Base-by-base conservation (phyloP, 2,329 filamentous ascomycete species). In the Cladorrhinum sp. region DNA sequence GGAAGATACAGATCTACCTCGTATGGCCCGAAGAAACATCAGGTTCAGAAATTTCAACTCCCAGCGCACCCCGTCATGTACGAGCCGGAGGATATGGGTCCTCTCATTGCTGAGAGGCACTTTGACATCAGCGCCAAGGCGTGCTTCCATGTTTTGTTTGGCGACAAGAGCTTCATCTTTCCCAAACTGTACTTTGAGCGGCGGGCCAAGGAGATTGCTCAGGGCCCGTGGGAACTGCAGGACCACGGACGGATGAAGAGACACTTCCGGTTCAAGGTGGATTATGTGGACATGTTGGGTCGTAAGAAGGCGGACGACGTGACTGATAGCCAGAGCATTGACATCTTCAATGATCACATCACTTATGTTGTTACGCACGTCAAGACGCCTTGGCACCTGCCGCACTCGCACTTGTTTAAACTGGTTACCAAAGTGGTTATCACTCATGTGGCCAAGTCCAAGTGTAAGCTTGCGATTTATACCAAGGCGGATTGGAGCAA, bases 71-170 rank as follows among this genome's bases (percentile, higher is more conserved):
- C 94, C 2, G 89, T 97, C 2, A 79, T 90, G 10, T 97, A 94
- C 72, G 88, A 92, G 61, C 95, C 95, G 1, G 85, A 89, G 63
- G 91, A 88, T 57, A 93, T 96, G 84, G 85, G 88, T 57, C 82
- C 85, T 65, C 83, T 89, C 66, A 88, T 88, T 7, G 85, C 90
- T 1, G 91, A 96, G 73, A 86, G 90, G 63, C 84, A 92, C 66
- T 96, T 96, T 73, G 90, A 96, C 66, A 88, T 98, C 63, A 96
- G 91, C 64, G 89, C 95, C 52, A 98, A 99, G 74, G 92, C 91
- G 0, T 86, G 96, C 61, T 99, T 98, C 74, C 94, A 98, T 71
- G 91, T 98, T 16, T 83, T 99, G 56, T 99, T 98, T 74, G 95
- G 95, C 39, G 95, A 99, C 74, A 96, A 94, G 76, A 96, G 91